phyloP scores from a whole-genome alignment of 805 yeast genomes.

The Suhomyces pyralidae region DNA sequence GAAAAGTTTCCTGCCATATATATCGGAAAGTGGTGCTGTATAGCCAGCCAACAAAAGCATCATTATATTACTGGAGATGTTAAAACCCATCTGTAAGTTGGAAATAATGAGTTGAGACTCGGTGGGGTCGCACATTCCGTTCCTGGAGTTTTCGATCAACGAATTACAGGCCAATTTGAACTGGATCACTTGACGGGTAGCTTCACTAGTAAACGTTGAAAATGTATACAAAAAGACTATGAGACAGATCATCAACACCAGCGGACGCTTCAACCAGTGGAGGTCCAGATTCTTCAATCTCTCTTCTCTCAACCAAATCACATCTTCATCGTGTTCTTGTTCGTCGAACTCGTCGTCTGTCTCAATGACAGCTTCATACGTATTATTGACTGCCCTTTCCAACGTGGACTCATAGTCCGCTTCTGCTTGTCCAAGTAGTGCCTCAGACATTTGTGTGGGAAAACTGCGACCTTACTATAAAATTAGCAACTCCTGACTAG shows the following conservation, averaged over 20 bases:
- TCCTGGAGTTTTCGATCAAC: constrained; percentile 8
- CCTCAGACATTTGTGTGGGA: background rate
- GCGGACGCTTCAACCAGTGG: constrained; percentile 58
- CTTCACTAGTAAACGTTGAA: constrained; percentile 33
- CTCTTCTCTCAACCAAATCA: constrained; percentile 47
- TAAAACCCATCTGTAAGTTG: constrained; percentile 3
- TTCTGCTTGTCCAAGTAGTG: background rate
- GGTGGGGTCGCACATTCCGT: constrained; percentile 11
- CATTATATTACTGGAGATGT: constrained; percentile 1
- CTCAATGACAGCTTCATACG: constrained; percentile 41
- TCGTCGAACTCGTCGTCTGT: constrained; percentile 34
- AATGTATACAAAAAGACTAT: constrained; percentile 43
- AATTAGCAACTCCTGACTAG: background rate
- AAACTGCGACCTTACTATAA: background rate
- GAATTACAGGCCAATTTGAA: constrained; percentile 29
- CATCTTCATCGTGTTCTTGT: constrained; percentile 38
- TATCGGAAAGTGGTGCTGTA: constrained; percentile 9
- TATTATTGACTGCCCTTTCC: constrained; percentile 32
- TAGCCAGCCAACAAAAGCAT: constrained; percentile 5
- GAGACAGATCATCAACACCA: constrained; percentile 47
- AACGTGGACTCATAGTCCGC: constrained; percentile 9
- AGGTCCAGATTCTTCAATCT: constrained; percentile 37
- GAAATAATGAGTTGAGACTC: constrained; percentile 7
- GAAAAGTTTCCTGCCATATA: constrained; percentile 8
- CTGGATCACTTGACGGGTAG: constrained; percentile 40